Percentiles rank a stretch among this genome's conserved stretches.
phyloP scores from a whole-genome alignment of 2,329 filamentous ascomycete species.

The Piedraia hortae region DNA sequence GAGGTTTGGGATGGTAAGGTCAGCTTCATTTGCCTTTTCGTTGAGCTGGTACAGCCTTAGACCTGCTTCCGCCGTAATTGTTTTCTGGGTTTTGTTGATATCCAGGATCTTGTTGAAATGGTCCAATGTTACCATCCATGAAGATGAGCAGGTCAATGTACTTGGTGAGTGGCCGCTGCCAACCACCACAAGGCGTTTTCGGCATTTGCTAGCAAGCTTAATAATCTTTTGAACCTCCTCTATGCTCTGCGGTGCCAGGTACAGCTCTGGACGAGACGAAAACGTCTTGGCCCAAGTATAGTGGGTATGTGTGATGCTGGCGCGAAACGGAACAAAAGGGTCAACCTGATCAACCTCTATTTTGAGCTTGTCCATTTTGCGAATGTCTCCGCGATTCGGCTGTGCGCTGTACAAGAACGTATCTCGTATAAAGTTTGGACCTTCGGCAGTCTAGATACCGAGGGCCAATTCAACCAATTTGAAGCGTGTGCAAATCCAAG shows the following conservation, averaged over 20 bases:
- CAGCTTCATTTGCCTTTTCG: slow-evolving; percentile 41
- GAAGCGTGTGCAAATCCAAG: too few relatives aligned
- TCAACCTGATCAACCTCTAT: slow-evolving; percentile 31
- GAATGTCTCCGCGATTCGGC: too few relatives aligned
- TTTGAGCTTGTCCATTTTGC: slow-evolving; percentile 11
- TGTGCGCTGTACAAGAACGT: too few relatives aligned
- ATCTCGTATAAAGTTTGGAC: too few relatives aligned
- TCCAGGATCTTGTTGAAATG: slow-evolving; percentile 45
- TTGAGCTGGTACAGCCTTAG: slow-evolving; percentile 57
- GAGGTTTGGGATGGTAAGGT: slow-evolving; percentile 68
- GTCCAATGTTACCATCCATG: slow-evolving; percentile 88
- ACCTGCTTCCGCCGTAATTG: slow-evolving; percentile 61
- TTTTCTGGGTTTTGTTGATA: slow-evolving; percentile 34
- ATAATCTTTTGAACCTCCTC: slow-evolving; percentile 63
- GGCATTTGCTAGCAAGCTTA: slow-evolving; percentile 50
- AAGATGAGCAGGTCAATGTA: slow-evolving; percentile 72
- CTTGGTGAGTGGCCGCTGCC: slow-evolving; percentile 82
- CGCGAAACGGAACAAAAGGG: slow-evolving; percentile 46
- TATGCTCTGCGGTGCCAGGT: slow-evolving; percentile 56
- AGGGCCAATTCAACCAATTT: too few relatives aligned
- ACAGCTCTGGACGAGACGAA: slow-evolving; percentile 67
- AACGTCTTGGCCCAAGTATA: slow-evolving; percentile 91
- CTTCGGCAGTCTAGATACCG: too few relatives aligned
- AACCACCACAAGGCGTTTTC: slow-evolving; percentile 59
- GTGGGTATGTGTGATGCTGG: slow-evolving; percentile 43